A percentile compares a stretch with the other conserved stretches of the same genome.
Evolutionary conservation across 257 asterid genomes (phyloP).

Genomic region (Ilex asprella): DNA sequence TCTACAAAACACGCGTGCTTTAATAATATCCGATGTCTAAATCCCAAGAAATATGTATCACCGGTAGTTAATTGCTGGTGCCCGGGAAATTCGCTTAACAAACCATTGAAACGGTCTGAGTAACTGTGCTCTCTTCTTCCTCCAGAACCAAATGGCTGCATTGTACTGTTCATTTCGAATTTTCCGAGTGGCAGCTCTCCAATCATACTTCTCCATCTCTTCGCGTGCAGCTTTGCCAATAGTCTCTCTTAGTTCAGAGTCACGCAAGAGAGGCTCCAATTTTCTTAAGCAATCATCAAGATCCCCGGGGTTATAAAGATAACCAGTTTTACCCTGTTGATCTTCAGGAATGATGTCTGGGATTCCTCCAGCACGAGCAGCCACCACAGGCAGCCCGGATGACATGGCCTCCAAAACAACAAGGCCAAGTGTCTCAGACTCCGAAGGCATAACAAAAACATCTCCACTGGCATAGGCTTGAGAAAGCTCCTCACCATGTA

Average conservation of each 20-base stretch:
- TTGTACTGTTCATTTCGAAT: conserved; percentile 77
- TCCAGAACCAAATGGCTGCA: conserved; percentile 93
- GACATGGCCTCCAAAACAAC: conserved; percentile 98
- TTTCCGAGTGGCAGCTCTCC: conserved; percentile 87
- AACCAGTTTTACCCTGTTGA: conserved; percentile 78
- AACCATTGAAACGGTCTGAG: conserved; percentile 68
- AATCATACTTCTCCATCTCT: conserved; percentile 84
- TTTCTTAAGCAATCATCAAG: conserved; percentile 80
- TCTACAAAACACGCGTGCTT: no score
- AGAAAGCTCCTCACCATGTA: conserved; percentile 91
- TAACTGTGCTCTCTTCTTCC: conserved; percentile 58
- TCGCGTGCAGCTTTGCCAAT: conserved; percentile 75
- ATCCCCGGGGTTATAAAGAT: conserved; percentile 77
- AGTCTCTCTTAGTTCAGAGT: conserved; percentile 52
- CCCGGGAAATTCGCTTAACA: conserved; percentile 28
- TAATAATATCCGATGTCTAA: no score
- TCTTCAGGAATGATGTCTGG: conserved; percentile 87
- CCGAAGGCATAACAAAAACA: conserved; percentile 86
- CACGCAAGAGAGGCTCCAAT: conserved; percentile 53
- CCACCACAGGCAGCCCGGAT: conserved; percentile 89
- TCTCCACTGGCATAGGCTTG: conserved; percentile 96
- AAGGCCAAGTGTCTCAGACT: conserved; percentile 86
- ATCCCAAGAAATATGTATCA: no score
- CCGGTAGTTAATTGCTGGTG: no score
- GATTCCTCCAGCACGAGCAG: conserved; percentile 98